Percentiles rank a stretch among this genome's conserved stretches.
phyloP scores from a whole-genome alignment of 1,139 yeast genomes.

The Nakaseomyces uthaithaninus region DNA sequence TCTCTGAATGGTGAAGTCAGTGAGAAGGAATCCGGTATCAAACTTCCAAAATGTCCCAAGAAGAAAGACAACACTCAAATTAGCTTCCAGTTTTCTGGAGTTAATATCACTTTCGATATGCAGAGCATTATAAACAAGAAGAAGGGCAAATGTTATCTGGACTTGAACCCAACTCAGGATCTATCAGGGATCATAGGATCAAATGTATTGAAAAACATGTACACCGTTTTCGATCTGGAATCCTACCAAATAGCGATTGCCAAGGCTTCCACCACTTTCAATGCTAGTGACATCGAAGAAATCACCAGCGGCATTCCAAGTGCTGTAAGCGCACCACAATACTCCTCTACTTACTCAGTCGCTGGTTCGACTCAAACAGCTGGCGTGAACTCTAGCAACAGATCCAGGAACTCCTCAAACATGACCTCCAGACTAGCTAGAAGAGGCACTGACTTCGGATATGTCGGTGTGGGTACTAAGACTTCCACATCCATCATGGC shows the following conservation, averaged over 20 bases:
- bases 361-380: not conserved
- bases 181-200: slow-evolving; percentile 51
- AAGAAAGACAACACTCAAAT: slow-evolving; percentile 24
- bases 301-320: slow-evolving; percentile 39
- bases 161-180: slow-evolving; percentile 24
- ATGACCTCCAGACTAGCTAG: not conserved
- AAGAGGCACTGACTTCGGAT: not conserved
- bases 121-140: slow-evolving; percentile 31
- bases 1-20: slow-evolving; percentile 36
- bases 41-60: slow-evolving; percentile 23
- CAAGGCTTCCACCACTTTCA: slow-evolving; percentile 39
- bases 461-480: not conserved
- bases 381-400: not conserved
- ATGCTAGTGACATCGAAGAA: slow-evolving; percentile 34
- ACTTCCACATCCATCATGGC: not conserved
- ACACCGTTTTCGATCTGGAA: slow-evolving; percentile 70
- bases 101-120: slow-evolving; percentile 41
- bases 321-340: slow-evolving; percentile 37
- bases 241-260: slow-evolving; percentile 59
- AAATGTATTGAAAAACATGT: slow-evolving; percentile 60
- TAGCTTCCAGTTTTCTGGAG: slow-evolving; percentile 46
- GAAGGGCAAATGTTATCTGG: slow-evolving; percentile 32
- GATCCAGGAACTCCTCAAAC: not conserved
- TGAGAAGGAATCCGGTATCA: slow-evolving; percentile 19
- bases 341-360: slow-evolving; percentile 29